A percentile compares a stretch with the other conserved stretches of the same genome.
These are phyloP conservation scores for Podospora tetraspora DNA, from an alignment of 495 filamentous ascomycete genomes.

Conservation along the genomic window DNA sequence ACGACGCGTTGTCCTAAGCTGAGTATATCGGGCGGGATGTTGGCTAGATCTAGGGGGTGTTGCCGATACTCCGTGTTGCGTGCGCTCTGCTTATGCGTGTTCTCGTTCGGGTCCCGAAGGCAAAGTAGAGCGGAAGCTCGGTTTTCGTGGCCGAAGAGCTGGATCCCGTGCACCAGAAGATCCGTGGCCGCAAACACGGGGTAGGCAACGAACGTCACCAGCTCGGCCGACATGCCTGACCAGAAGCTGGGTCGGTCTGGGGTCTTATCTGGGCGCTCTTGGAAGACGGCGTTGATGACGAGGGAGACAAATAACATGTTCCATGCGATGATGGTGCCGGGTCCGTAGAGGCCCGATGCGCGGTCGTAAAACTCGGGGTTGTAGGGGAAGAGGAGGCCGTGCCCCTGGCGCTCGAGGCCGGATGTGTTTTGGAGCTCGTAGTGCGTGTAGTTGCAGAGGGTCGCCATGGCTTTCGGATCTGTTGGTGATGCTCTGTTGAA, in stretches of 20 bases:
- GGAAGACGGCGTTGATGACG: not conserved
- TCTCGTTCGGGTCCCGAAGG: not conserved
- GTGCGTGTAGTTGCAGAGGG: conserved; percentile 7
- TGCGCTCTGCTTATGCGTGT: too few species aligned
- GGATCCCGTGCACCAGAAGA: not conserved
- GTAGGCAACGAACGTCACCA: conserved; percentile 2
- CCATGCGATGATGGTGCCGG: conserved; percentile 4
- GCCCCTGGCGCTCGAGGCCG: not conserved
- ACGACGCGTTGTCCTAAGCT: conserved; percentile 2
- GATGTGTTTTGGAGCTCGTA: not conserved
- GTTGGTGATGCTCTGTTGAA: not conserved
- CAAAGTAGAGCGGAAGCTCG: not conserved
- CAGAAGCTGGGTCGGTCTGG: not conserved
- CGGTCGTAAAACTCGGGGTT: conserved; percentile 6
- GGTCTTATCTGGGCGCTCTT: not conserved
- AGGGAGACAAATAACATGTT: conserved; percentile 1
- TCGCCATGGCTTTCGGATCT: not conserved
- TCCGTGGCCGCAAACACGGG: conserved; percentile 8
- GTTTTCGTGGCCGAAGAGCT: not conserved
- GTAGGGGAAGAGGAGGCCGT: not conserved
- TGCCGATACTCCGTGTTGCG: not conserved
- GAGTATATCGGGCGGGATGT: conserved; percentile 6
- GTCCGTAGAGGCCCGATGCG: conserved; percentile 5
- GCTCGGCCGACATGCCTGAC: not conserved
- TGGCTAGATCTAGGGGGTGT: not conserved